phyloP scores from a whole-genome alignment of 768 basidiomycete species.

The Tremella fuciformis region DNA sequence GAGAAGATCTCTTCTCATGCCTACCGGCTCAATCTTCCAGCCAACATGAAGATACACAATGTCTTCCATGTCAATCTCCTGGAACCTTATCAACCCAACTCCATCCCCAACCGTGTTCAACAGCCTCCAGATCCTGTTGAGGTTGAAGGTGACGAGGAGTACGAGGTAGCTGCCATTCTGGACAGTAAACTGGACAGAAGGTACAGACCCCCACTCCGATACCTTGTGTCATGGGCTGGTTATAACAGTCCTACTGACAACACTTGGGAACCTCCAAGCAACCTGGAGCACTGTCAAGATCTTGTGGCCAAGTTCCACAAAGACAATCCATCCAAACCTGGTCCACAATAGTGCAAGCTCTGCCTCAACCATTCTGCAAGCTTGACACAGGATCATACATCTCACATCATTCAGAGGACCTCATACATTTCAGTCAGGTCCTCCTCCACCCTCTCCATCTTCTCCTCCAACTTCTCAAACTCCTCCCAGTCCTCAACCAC shows the following conservation, averaged over 20 bases:
- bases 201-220: background rate
- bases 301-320: background rate
- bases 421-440: too few species aligned
- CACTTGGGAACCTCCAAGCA: background rate
- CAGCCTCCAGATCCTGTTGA: conserved; percentile 11
- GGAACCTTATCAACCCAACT: conserved; percentile 4
- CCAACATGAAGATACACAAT: conserved; percentile 16
- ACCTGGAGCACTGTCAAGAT: background rate
- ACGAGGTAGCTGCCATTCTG: background rate
- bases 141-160: conserved; percentile 8
- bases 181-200: background rate
- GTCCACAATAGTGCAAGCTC: too few species aligned
- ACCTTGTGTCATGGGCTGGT: conserved; percentile 1
- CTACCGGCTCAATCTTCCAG: conserved; percentile 21
- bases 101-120: background rate
- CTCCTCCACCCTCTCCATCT: too few species aligned
- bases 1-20: conserved; percentile 15
- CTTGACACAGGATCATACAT: too few species aligned
- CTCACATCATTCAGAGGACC: too few species aligned
- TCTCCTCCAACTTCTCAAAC: too few species aligned
- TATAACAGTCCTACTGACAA: background rate
- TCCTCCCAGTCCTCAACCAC: too few species aligned
- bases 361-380: too few species aligned
- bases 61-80: conserved; percentile 23
- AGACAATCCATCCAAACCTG: background rate